Base-by-base conservation (phyloP, 441 rosid species). In the Hypseocharis bilobata region DNA sequence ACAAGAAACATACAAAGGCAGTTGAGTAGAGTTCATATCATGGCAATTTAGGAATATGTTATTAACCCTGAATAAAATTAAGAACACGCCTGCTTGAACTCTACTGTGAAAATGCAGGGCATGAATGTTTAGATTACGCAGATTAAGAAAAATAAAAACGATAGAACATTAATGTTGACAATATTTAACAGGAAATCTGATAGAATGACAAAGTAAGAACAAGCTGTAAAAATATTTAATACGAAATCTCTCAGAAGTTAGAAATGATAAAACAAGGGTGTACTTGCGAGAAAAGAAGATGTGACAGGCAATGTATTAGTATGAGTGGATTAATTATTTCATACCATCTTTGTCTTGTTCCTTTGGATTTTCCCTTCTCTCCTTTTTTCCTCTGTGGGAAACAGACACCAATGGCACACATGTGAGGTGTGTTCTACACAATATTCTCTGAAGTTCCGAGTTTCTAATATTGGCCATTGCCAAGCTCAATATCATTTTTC, bases 371-470 rank as follows among this genome's bases (percentile, higher is more conserved):
- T 51, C 13, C 22, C 22, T 51, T 2, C 56, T 51, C 27, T 7
- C 8, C 56, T 51, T 51, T 51, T 51, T 49, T 51, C 56, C 22
- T 51, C 22, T 22, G 56, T 51, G 22, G 56, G 56, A 51, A 51
- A 22, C 56, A 20, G 22, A 17, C 22, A 22, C 56, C 56, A n/a
- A n/a, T n/a, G n/a, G n/a, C n/a, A n/a, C n/a, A n/a, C n/a, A n/a
- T n/a, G n/a, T n/a, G n/a, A n/a, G n/a, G n/a, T n/a, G n/a, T n/a
- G n/a, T n/a, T n/a, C n/a, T n/a, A n/a, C n/a, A n/a, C n/a, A n/a
- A n/a, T n/a, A n/a, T n/a, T n/a, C n/a, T n/a, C n/a, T n/a, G n/a
- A n/a, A n/a, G n/a, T n/a, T n/a, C n/a, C n/a, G n/a, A n/a, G n/a
- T n/a, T n/a, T n/a, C n/a, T n/a, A n/a, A n/a, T n/a, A n/a, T n/a